Base-by-base conservation (phyloP, 2,329 filamentous ascomycete species). In the Penicillium sp. region DNA sequence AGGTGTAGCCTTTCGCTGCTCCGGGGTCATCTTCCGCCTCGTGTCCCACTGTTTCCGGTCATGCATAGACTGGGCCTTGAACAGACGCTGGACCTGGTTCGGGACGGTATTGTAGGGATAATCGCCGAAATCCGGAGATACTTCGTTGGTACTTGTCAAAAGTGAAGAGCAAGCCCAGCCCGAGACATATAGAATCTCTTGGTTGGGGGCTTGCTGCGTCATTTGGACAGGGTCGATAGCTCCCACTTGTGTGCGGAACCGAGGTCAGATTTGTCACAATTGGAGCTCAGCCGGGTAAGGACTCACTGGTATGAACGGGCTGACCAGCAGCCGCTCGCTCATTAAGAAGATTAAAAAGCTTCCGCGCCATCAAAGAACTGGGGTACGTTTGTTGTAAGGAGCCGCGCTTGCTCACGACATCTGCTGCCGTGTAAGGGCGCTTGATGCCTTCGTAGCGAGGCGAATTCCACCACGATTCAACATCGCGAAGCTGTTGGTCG, bases 41-140 rank as follows among this genome's bases (percentile, higher is more conserved):
- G 85, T 80, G 73, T 97, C 92, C 88, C 90, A 97, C 71, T 97
- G 90, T 77, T 95, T 96, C 66, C 94, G 88, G 76, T 99, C 94
- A 75, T 99, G 94, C 81, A 97, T 87, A 64, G 92, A 92, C 77
- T 99, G 94, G 4, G 94, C 94, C 79, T 97, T 97, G 79, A 95
- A 91, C 51, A 99, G 80, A 63, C 94, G 86, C 79, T 99, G 92
- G 4, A 99, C 94, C 75, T 97, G 94, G 78, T 97, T 97, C 9
- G 94, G 94, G 5, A 99, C 94, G 0, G 94, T 99, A 73, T 97
- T 97, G 80, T 99, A 99, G 0, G 94, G 94, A 75, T 99, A 99
- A 77, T 99, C 94, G 69, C 94, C 94, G 78, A 97, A 96, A 74
- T 99, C 94, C 43, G 94, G 90, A 0, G 92, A 97, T 29, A 99